Conservation (phyloP, 805 yeast genomes). For the Candida andamanensis region DNA sequence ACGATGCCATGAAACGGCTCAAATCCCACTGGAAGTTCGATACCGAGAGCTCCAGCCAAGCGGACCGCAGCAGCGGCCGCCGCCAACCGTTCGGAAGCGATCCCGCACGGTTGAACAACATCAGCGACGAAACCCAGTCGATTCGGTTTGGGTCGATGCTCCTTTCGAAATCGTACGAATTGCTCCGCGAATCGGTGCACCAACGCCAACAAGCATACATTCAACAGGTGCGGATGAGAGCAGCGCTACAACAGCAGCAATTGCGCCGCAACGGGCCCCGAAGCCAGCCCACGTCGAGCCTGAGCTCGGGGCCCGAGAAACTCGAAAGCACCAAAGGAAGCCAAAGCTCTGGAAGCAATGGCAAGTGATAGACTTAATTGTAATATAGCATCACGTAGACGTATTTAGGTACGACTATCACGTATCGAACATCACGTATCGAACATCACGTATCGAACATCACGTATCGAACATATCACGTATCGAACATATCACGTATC, state of each 20-base stretch:
- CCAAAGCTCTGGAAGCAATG: no score
- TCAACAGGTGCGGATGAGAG: slow-evolving; percentile 48
- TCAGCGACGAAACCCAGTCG: slow-evolving; percentile 80
- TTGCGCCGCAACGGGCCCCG: no score
- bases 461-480: no score
- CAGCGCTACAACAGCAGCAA: slow-evolving; percentile 36
- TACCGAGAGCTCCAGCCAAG: slow-evolving; percentile 44
- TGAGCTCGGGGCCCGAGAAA: no score
- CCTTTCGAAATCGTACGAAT: slow-evolving; percentile 78
- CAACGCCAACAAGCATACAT: slow-evolving; percentile 51
- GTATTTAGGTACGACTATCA: no score
- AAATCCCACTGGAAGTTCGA: slow-evolving; percentile 68
- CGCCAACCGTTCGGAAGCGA: slow-evolving; percentile 58
- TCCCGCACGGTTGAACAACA: slow-evolving; percentile 78
- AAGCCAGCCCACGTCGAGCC: no score
- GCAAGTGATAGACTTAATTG: no score
- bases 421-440: no score
- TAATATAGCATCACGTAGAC: no score
- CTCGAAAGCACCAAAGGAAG: no score
- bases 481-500: no score
- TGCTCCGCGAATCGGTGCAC: slow-evolving; percentile 67
- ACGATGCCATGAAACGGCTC: slow-evolving; percentile 42
- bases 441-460: no score
- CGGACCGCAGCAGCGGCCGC: slow-evolving; percentile 23
- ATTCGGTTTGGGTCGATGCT: slow-evolving; percentile 91